Conservation (phyloP, 768 basidiomycete species). For the Tephrocybe sp. region DNA sequence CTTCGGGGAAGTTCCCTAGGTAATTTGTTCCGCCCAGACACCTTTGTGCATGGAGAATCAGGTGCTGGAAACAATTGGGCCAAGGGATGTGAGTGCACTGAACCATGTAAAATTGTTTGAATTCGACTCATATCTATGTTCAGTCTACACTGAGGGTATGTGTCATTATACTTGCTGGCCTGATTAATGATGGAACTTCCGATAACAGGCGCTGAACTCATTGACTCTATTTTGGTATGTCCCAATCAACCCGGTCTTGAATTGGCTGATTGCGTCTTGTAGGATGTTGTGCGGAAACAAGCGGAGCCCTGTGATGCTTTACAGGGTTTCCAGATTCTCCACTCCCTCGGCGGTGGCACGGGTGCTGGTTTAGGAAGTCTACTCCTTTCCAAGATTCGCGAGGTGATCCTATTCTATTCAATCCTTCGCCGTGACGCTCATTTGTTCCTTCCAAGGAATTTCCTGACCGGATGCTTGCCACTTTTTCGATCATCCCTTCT, state of each 20-base stretch:
- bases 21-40: constrained; percentile 83
- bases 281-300: constrained; percentile 80
- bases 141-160: constrained; percentile 87
- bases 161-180: background rate
- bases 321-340: constrained; percentile 89
- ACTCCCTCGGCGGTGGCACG: constrained; percentile 91
- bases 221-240: constrained; percentile 74
- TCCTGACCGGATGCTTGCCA: constrained; percentile 57
- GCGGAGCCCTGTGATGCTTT: constrained; percentile 81
- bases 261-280: background rate
- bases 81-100: constrained; percentile 73
- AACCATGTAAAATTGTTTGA: background rate
- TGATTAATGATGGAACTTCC: background rate
- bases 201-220: constrained; percentile 78
- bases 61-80: constrained; percentile 96
- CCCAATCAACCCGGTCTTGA: background rate
- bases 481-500: constrained; percentile 54
- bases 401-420: constrained; percentile 46
- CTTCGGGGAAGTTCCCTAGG: constrained; percentile 72
- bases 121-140: constrained; percentile 1
- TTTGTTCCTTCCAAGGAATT: constrained; percentile 39
- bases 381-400: constrained; percentile 78
- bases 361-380: constrained; percentile 85
- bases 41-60: constrained; percentile 62
- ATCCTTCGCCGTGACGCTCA: constrained; percentile 3